Evolutionary conservation across 2,329 filamentous ascomycete genomes (phyloP).

Genomic region (Aspergillus sp.): DNA sequence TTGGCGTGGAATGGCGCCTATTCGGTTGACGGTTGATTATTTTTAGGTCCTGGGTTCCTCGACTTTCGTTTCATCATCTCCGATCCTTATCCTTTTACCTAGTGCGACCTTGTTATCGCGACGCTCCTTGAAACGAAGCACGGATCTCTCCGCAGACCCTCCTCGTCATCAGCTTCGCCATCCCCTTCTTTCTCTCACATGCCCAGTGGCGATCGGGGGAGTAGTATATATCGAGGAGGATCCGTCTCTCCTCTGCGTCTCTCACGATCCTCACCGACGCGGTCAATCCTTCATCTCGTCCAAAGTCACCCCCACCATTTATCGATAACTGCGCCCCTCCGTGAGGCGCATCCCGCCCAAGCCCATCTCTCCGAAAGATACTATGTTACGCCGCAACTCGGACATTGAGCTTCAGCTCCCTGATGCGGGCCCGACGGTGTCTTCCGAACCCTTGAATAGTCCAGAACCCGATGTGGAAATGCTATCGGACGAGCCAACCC

Average conservation of each 20-base stretch:
- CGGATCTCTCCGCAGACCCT: conserved; percentile 27
- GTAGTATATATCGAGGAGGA: too few relatives aligned
- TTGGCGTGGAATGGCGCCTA: neutral
- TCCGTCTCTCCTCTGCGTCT: too few relatives aligned
- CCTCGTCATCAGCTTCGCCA: conserved; percentile 11
- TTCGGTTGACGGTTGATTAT: neutral
- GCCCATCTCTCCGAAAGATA: conserved; percentile 9
- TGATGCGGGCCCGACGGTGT: conserved; percentile 29
- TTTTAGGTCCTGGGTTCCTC: neutral
- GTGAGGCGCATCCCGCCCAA: conserved; percentile 49
- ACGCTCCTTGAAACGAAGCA: conserved; percentile 32
- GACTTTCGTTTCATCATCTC: neutral
- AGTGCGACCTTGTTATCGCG: neutral
- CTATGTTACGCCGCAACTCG: conserved; percentile 42
- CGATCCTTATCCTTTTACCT: neutral
- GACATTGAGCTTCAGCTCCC: conserved; percentile 41
- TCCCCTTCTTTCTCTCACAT: neutral
- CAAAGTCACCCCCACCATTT: conserved; percentile 5
- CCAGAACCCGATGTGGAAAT: conserved; percentile 42
- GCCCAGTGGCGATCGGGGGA: neutral
- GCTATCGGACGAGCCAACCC: conserved; percentile 34
- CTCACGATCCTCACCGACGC: neutral
- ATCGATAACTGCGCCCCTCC: conserved; percentile 14
- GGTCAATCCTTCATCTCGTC: conserved; percentile 2
- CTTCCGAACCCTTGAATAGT: conserved; percentile 20